phyloP scores from a whole-genome alignment of 1,284 basidiomycete genomes.

The Sparassis latifolia region DNA sequence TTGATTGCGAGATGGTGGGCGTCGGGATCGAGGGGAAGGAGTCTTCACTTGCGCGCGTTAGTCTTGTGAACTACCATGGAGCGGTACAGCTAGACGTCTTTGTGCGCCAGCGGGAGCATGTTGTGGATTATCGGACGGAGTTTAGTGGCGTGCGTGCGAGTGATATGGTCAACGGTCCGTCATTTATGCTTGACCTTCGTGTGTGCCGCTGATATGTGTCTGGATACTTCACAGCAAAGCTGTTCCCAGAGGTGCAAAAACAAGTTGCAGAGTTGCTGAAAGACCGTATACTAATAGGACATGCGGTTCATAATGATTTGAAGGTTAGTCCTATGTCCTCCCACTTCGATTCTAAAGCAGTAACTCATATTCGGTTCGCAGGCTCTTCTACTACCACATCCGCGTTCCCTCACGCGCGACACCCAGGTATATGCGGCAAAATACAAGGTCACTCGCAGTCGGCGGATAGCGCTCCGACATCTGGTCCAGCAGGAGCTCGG shows the following conservation, averaged over 20 bases:
- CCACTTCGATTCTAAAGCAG: neutral
- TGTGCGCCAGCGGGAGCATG: constrained; percentile 81
- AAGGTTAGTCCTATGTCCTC: constrained; percentile 43
- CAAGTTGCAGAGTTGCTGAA: constrained; percentile 75
- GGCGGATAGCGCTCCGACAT: constrained; percentile 73
- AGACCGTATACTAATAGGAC: constrained; percentile 85
- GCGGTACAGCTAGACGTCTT: constrained; percentile 79
- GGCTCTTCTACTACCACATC: constrained; percentile 90
- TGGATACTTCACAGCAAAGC: constrained; percentile 46
- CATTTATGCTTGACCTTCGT: neutral
- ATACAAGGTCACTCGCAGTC: constrained; percentile 58
- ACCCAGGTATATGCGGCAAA: constrained; percentile 62
- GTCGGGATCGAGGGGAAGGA: constrained; percentile 78
- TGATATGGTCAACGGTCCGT: constrained; percentile 69
- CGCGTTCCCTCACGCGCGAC: constrained; percentile 73
- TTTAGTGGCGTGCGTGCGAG: constrained; percentile 80
- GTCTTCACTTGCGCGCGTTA: constrained; percentile 86
- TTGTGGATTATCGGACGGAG: constrained; percentile 92
- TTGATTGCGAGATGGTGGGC: constrained; percentile 99
- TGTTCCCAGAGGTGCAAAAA: constrained; percentile 79
- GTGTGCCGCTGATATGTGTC: neutral
- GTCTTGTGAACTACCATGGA: constrained; percentile 89
- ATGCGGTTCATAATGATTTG: constrained; percentile 90
- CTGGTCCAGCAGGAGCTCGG: constrained; percentile 81
- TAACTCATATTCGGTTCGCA: constrained; percentile 22